phyloP scores from a whole-genome alignment of 768 basidiomycete genomes.

The Rhizopogon vesiculosus region DNA sequence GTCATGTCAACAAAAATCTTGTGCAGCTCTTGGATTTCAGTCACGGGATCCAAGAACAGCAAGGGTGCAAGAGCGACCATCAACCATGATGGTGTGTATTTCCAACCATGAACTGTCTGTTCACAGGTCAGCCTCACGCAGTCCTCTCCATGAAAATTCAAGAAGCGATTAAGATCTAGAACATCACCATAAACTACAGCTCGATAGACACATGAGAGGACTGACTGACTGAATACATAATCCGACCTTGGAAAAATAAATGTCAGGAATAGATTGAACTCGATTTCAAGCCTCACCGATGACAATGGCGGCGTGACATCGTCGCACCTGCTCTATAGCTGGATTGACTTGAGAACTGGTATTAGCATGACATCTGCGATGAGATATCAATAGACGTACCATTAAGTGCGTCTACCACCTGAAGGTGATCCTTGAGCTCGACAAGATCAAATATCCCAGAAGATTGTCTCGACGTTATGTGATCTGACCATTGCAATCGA shows the following conservation, averaged over 20 bases:
- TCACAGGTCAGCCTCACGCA: constrained; percentile 35
- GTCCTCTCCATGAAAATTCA: constrained; percentile 40
- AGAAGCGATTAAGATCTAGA: constrained; percentile 30
- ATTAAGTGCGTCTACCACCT: constrained; percentile 21
- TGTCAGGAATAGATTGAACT: neutral
- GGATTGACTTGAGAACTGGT: neutral
- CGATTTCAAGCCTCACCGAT: constrained; percentile 11
- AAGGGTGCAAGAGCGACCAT: constrained; percentile 20
- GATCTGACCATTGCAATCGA: constrained; percentile 11
- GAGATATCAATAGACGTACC: constrained; percentile 8
- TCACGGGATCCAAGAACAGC: constrained; percentile 47
- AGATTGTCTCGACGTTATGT: constrained; percentile 23
- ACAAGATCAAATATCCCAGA: constrained; percentile 15
- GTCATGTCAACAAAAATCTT: constrained; percentile 46
- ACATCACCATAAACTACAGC: neutral
- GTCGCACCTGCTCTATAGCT: neutral
- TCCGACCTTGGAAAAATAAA: constrained; percentile 22
- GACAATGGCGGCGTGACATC: constrained; percentile 15
- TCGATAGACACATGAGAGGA: neutral
- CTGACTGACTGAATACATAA: constrained; percentile 27
- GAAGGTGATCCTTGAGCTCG: constrained; percentile 16
- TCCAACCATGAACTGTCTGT: constrained; percentile 26
- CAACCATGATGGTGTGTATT: constrained; percentile 26
- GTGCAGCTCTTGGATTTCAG: constrained; percentile 40
- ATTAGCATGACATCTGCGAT: neutral